Evolutionary conservation across 1,139 yeast genomes (phyloP).

Genomic region (Candida tetrigidarum): DNA sequence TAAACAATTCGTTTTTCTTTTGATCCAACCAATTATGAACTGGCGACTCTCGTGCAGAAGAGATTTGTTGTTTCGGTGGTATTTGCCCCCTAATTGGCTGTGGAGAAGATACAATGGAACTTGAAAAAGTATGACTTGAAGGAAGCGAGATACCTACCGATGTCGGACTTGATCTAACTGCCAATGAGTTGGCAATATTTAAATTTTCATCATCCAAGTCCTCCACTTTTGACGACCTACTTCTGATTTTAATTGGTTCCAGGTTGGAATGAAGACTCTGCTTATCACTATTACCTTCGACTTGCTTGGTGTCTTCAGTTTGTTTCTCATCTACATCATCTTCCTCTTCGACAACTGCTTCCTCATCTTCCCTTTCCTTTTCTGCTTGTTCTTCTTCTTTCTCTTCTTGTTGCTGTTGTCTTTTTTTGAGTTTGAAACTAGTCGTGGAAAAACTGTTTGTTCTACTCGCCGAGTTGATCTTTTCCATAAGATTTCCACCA

Average conservation of each 20-base stretch:
- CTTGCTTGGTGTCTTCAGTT: background rate
- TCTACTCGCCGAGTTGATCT: conserved; percentile 25
- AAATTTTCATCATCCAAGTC: conserved; percentile 46
- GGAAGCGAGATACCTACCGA: conserved; percentile 10
- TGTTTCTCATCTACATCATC: conserved; percentile 16
- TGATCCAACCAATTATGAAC: conserved; percentile 6
- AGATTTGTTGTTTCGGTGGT: background rate
- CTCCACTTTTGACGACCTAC: conserved; percentile 12
- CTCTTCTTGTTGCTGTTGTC: conserved; percentile 10
- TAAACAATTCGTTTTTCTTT: conserved; percentile 9
- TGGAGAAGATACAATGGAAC: conserved; percentile 13
- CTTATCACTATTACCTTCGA: conserved; percentile 13
- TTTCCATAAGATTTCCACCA: conserved; percentile 27
- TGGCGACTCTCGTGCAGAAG: background rate
- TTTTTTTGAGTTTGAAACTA: conserved; percentile 13
- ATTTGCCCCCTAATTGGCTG: conserved; percentile 7
- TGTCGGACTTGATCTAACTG: conserved; percentile 15
- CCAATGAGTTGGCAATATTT: conserved; percentile 40
- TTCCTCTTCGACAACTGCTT: conserved; percentile 12
- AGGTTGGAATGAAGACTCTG: conserved; percentile 11
- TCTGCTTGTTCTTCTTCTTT: conserved; percentile 9
- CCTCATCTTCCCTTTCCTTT: conserved; percentile 4
- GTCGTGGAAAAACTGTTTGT: conserved; percentile 23
- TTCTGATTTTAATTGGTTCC: conserved; percentile 10
- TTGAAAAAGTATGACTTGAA: conserved; percentile 8